phyloP scores from a whole-genome alignment of 2,329 filamentous ascomycete genomes.

The Hymenoscyphus infarciens region DNA sequence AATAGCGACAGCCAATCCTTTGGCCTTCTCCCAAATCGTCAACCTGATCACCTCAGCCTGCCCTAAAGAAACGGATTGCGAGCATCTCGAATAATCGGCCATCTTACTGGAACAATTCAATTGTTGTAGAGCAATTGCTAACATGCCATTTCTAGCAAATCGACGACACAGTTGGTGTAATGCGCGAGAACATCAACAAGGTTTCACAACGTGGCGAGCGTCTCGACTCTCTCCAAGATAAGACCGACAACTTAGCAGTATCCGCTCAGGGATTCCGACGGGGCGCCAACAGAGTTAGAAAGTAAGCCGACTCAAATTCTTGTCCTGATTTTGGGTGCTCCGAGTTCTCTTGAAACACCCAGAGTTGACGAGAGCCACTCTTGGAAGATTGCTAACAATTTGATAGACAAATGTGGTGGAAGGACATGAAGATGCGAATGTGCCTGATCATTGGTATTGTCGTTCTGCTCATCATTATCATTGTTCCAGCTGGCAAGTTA shows the following conservation, averaged over 20 bases:
- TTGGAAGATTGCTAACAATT: conserved; percentile 13
- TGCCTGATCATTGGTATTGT: conserved; percentile 90
- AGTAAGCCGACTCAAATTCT: conserved; percentile 94
- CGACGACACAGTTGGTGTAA: conserved; percentile 88
- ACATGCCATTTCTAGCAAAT: conserved; percentile 69
- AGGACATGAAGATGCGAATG: conserved; percentile 99
- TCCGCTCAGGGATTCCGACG: conserved; percentile 95
- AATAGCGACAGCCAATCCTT: not conserved
- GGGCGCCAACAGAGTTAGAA: conserved; percentile 92
- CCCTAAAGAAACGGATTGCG: not conserved
- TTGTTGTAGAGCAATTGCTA: conserved; percentile 17
- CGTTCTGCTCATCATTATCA: conserved; percentile 87
- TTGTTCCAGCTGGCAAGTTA: conserved; percentile 79
- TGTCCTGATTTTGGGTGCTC: not conserved
- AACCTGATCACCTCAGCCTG: not conserved
- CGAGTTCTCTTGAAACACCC: not conserved
- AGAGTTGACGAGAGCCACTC: not conserved
- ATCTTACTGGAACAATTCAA: not conserved
- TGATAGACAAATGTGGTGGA: conserved; percentile 10
- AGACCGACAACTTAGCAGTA: conserved; percentile 89
- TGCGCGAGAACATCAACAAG: conserved; percentile 97
- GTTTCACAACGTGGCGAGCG: conserved; percentile 89
- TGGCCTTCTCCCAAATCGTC: not conserved
- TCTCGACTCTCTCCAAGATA: conserved; percentile 84
- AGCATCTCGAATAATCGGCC: not conserved